Conservation (phyloP, 805 yeast species). For the Tetrapisispora namnaoensis region DNA sequence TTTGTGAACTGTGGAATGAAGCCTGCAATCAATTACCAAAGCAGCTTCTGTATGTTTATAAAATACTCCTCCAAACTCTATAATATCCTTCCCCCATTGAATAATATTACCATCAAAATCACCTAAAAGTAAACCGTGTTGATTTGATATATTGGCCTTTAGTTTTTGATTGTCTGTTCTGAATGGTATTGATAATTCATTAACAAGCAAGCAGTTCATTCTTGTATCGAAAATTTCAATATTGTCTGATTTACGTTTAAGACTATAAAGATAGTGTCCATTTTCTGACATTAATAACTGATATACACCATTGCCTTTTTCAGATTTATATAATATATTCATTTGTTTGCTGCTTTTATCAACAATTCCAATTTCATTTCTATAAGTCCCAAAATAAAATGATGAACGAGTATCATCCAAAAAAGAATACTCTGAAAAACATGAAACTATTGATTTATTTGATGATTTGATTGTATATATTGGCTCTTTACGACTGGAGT, state of each 20-base stretch:
- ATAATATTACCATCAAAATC: constrained; percentile 13
- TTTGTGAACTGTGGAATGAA: background rate
- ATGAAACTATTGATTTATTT: constrained; percentile 21
- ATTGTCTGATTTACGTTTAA: constrained; percentile 23
- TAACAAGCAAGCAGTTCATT: constrained; percentile 7
- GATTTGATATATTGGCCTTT: constrained; percentile 13
- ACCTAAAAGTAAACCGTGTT: constrained; percentile 20
- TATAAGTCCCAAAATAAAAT: constrained; percentile 22
- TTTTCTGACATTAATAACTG: constrained; percentile 31
- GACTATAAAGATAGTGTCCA: constrained; percentile 29
- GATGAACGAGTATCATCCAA: background rate
- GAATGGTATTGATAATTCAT: constrained; percentile 16
- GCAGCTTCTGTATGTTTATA: background rate
- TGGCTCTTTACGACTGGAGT: constrained; percentile 21
- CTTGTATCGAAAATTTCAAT: constrained; percentile 32
- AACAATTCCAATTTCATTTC: constrained; percentile 18
- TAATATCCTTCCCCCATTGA: constrained; percentile 17
- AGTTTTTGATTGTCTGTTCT: constrained; percentile 17
- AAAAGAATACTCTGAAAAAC: constrained; percentile 14
- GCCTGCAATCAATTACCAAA: background rate
- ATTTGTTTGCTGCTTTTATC: constrained; percentile 13
- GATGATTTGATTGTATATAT: constrained; percentile 9
- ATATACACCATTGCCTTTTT: constrained; percentile 27
- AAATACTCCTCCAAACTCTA: constrained; percentile 24
- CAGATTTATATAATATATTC: background rate